These are phyloP conservation scores for Rhizomucor miehei DNA, from an alignment of 371 early-diverging fungal genomes.

Conservation along the genomic window DNA sequence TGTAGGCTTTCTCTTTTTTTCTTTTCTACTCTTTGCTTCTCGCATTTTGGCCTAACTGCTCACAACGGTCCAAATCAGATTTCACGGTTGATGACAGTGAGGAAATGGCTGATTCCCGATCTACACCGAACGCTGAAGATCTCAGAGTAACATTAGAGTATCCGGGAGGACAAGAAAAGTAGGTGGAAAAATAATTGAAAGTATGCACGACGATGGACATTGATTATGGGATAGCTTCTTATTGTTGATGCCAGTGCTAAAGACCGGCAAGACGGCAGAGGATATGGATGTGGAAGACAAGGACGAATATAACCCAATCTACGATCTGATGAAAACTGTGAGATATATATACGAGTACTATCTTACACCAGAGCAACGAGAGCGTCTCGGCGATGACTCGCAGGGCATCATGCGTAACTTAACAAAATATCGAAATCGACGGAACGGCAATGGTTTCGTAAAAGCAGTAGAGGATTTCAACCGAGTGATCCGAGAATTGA, in stretches of 20 bases:
- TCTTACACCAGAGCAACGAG: slow-evolving; percentile 47
- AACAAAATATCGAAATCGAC: slow-evolving; percentile 76
- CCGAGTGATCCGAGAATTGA: slow-evolving; percentile 45
- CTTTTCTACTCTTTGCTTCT: background rate
- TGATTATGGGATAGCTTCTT: slow-evolving; percentile 22
- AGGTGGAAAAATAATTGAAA: slow-evolving; percentile 29
- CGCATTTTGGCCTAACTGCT: background rate
- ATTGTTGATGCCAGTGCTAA: slow-evolving; percentile 35
- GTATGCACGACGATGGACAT: background rate
- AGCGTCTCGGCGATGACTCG: slow-evolving; percentile 61
- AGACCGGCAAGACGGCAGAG: slow-evolving; percentile 15
- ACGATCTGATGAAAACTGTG: slow-evolving; percentile 71
- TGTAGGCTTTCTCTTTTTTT: slow-evolving; percentile 27
- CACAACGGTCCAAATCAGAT: slow-evolving; percentile 3
- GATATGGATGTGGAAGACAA: slow-evolving; percentile 52
- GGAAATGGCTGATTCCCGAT: slow-evolving; percentile 27
- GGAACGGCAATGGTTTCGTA: slow-evolving; percentile 65
- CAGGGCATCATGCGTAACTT: slow-evolving; percentile 76
- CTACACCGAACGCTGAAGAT: slow-evolving; percentile 30
- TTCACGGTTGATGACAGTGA: slow-evolving; percentile 19
- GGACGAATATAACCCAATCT: slow-evolving; percentile 81
- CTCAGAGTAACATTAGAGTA: slow-evolving; percentile 37
- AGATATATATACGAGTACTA: slow-evolving; percentile 64
- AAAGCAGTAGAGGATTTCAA: slow-evolving; percentile 76
- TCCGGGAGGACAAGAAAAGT: slow-evolving; percentile 35